Conservation (phyloP, 2,329 filamentous ascomycete species). For the Sclerotinia spermophila region DNA sequence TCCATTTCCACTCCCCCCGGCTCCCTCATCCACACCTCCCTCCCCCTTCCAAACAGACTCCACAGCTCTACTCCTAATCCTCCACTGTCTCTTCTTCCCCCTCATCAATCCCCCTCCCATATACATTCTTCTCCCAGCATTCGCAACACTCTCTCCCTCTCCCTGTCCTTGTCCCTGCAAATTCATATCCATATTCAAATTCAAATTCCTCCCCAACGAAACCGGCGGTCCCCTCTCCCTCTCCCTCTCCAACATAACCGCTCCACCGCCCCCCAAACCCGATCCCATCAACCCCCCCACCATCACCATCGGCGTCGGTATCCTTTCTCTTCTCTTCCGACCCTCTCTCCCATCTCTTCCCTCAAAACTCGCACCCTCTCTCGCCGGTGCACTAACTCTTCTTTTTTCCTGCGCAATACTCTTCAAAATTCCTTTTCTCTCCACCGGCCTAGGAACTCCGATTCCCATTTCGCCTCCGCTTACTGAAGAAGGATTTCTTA, state of each 20-base stretch:
- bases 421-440: neutral
- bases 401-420: neutral
- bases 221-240: neutral
- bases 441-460: neutral
- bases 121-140: neutral
- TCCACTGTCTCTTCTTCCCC: conserved; percentile 12
- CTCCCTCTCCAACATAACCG: neutral
- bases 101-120: neutral
- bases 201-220: neutral
- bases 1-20: neutral
- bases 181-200: neutral
- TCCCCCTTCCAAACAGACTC: neutral
- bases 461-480: neutral
- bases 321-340: neutral
- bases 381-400: neutral
- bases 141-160: neutral
- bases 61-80: conserved; percentile 3
- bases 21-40: neutral
- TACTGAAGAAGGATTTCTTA: neutral
- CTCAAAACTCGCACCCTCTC: neutral
- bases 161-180: neutral
- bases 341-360: neutral
- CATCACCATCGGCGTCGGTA: neutral
- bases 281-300: neutral
- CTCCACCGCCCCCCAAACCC: neutral